Evolutionary conservation across 148 eudicot species (phyloP), one percentile per base, ranked within the genome.

Genomic region (Vaccinium darrowii): DNA sequence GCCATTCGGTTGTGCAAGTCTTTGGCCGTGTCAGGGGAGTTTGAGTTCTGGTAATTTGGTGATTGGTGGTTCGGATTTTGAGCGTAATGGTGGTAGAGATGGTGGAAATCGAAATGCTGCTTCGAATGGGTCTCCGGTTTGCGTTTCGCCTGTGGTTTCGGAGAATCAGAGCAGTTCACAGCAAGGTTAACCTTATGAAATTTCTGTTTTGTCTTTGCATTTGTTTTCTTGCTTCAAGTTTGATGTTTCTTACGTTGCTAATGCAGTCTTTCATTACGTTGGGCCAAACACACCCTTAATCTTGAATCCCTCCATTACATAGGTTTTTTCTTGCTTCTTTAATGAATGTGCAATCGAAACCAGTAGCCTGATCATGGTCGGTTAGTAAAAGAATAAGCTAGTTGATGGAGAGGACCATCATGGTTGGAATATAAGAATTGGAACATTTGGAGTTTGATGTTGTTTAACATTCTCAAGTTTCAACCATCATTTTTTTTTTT

Each of bases 131-230:
- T 83, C 74, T 50, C 73, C 76, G 47, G 85, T 82, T 12, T 52
- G 76, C 33, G 71, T 84, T 82, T 90, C 93, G 0, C 80, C 92
- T 30, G 92, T 84, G 3, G 84, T 81, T 85, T 90, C 91, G 15
- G 92, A 92, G 82, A 81, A 87, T 78, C 89, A 80, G 62, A 89
- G 87, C 84, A 86, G 87, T 21, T 90, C 91, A 52, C 87, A 54
- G 47, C 90, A 88, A 88, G 97, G 95, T 94, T 90, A 15, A 11
- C 27, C 4, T 56, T 8, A 0, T 5, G 19, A 25, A 23, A 16
- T 27, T 25, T 27, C 50, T 56, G 12, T 15, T 19, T 49, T 49
- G 19, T 49, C 8, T 11, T 27, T 79, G 0, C 3, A 78, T 78
- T 49, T 1, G 33, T 12, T 21, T 53, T n/a, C 52, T 23, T 12